Conservation (phyloP, 495 filamentous ascomycete genomes). For the Annulohypoxylon stygium region DNA sequence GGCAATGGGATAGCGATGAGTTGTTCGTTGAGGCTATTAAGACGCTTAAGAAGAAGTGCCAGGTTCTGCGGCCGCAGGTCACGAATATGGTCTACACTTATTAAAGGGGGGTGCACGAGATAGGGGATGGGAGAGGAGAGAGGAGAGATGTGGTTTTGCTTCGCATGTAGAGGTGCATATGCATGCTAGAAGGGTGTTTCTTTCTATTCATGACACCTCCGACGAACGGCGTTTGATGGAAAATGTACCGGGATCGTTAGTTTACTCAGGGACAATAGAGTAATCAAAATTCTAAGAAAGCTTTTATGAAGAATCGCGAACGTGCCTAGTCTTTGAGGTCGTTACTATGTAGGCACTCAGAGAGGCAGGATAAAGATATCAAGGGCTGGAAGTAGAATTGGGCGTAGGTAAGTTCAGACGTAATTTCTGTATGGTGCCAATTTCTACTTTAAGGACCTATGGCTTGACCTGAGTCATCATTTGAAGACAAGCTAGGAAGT, state of each 20-base stretch:
- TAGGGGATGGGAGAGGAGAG: neutral
- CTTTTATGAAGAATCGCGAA: neutral
- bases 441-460: neutral
- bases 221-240: constrained; percentile 26
- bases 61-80: constrained; percentile 59
- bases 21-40: constrained; percentile 90
- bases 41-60: constrained; percentile 81
- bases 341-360: too few species aligned
- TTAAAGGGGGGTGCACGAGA: constrained; percentile 3
- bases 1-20: constrained; percentile 90
- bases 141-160: neutral
- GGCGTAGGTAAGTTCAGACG: neutral
- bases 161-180: constrained; percentile 2
- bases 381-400: too few species aligned
- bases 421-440: neutral
- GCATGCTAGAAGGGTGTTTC: constrained; percentile 20
- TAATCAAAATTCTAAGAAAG: constrained; percentile 1
- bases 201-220: constrained; percentile 5
- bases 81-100: constrained; percentile 60
- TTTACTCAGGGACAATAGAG: constrained; percentile 20
- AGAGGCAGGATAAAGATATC: too few species aligned
- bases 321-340: too few species aligned
- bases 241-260: constrained; percentile 20
- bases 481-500: neutral
- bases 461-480: neutral